Percentiles rank a stretch among this genome's conserved stretches.
These are phyloP conservation scores for Prunus mongolica DNA, from an alignment of 306 rosid species.

Conservation along the genomic window DNA sequence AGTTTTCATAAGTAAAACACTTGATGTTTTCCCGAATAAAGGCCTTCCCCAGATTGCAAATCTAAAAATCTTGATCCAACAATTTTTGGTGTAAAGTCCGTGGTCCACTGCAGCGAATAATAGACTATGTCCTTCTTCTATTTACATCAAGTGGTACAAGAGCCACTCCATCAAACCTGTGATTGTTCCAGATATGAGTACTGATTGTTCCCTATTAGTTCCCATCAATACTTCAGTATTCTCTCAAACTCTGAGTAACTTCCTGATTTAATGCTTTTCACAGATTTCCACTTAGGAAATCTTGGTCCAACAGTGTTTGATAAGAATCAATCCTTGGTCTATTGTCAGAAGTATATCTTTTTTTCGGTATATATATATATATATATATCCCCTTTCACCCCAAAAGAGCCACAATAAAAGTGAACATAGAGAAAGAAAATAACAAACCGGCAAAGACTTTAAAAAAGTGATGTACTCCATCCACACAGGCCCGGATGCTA, in stretches of 20 bases:
- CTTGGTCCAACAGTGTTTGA: background rate
- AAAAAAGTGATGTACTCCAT: slow-evolving; percentile 84
- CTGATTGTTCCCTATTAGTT: background rate
- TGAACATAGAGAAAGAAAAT: slow-evolving; percentile 19
- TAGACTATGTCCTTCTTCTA: background rate
- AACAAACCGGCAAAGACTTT: slow-evolving; percentile 78
- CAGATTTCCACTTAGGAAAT: background rate
- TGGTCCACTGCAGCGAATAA: background rate
- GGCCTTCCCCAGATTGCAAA: background rate
- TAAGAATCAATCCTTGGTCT: background rate
- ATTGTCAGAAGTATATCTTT: background rate
- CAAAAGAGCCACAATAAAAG: background rate
- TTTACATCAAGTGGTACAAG: background rate
- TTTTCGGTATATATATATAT: background rate
- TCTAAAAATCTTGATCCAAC: background rate
- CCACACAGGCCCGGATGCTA: slow-evolving; percentile 97
- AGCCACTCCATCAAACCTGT: background rate
- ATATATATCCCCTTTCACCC: background rate
- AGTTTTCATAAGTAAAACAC: background rate
- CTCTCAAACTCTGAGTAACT: background rate
- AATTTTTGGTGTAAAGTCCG: background rate
- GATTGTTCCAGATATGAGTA: background rate
- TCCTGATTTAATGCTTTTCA: background rate
- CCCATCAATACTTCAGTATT: background rate
- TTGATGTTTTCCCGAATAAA: background rate